phyloP scores from a whole-genome alignment of 2,329 filamentous ascomycete species.

The Paecilomyces formosus region DNA sequence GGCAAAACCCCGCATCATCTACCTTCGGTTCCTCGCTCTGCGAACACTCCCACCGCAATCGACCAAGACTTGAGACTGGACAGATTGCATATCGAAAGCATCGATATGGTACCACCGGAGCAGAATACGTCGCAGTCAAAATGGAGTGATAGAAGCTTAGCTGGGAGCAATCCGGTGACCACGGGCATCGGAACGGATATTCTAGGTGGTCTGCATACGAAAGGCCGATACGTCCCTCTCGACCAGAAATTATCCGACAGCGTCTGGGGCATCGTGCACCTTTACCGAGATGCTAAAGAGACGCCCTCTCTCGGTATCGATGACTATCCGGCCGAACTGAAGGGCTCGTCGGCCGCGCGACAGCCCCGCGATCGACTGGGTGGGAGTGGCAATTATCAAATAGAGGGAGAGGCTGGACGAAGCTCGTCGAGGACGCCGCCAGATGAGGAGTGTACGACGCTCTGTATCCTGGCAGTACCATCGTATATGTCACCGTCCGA shows the following conservation, averaged over 20 bases:
- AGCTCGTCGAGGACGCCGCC: conserved; percentile 9
- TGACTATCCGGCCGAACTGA: conserved; percentile 36
- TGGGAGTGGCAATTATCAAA: conserved; percentile 11
- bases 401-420: conserved; percentile 4
- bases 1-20: conserved; percentile 25
- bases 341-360: conserved; percentile 29
- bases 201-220: conserved; percentile 65
- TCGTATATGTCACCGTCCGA: conserved; percentile 89
- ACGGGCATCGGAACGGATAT: conserved; percentile 45
- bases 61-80: conserved; percentile 71
- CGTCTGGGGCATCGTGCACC: conserved; percentile 87
- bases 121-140: conserved; percentile 17
- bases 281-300: conserved; percentile 81
- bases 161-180: conserved; percentile 34
- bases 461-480: conserved; percentile 91
- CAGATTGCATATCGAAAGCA: conserved; percentile 67
- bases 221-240: conserved; percentile 68
- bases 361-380: conserved; percentile 18
- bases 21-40: conserved; percentile 31
- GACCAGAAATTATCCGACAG: conserved; percentile 66
- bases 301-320: conserved; percentile 50
- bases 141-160: conserved; percentile 14
- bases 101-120: conserved; percentile 56
- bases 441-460: conserved; percentile 65
- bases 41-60: conserved; percentile 10